A percentile compares a stretch with the other conserved stretches of the same genome.
phyloP scores from a whole-genome alignment of 2,329 filamentous ascomycete genomes.

The Aspergillus tanneri region DNA sequence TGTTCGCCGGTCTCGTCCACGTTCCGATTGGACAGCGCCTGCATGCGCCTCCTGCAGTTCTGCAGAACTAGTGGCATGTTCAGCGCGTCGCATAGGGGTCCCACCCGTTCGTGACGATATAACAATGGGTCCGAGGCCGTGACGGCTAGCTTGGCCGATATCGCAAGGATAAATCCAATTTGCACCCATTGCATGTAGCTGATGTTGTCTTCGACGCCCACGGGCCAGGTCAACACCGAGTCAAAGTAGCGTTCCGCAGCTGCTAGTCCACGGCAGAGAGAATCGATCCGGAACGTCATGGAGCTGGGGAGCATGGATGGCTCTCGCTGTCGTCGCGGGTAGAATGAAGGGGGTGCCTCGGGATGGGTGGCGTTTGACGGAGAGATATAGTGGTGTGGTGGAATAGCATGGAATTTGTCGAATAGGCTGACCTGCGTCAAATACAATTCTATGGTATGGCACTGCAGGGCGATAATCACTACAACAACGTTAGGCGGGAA shows the following conservation, averaged over 20 bases:
- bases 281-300: slow-evolving; percentile 11
- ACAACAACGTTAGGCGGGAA: slow-evolving; percentile 6
- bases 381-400: not conserved
- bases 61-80: slow-evolving; percentile 7
- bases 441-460: slow-evolving; percentile 40
- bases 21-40: slow-evolving; percentile 5
- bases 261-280: slow-evolving; percentile 13
- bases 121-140: slow-evolving; percentile 9
- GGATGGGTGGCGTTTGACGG: not conserved
- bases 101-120: slow-evolving; percentile 1
- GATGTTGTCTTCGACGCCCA: slow-evolving; percentile 35
- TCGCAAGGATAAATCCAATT: slow-evolving; percentile 30
- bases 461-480: slow-evolving; percentile 39
- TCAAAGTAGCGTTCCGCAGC: slow-evolving; percentile 10
- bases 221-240: slow-evolving; percentile 34
- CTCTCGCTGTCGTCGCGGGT: not conserved
- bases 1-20: slow-evolving; percentile 9
- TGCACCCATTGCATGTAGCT: slow-evolving; percentile 46
- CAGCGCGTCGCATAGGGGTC: slow-evolving; percentile 5
- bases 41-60: slow-evolving; percentile 12
- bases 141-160: slow-evolving; percentile 14
- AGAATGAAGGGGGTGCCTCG: not conserved
- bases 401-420: slow-evolving; percentile 12
- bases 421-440: slow-evolving; percentile 41
- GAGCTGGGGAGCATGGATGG: not conserved